Evolutionary conservation across 2,329 filamentous ascomycete species (phyloP), one percentile per base, ranked within the genome.

Genomic region (Xylaria digitata): DNA sequence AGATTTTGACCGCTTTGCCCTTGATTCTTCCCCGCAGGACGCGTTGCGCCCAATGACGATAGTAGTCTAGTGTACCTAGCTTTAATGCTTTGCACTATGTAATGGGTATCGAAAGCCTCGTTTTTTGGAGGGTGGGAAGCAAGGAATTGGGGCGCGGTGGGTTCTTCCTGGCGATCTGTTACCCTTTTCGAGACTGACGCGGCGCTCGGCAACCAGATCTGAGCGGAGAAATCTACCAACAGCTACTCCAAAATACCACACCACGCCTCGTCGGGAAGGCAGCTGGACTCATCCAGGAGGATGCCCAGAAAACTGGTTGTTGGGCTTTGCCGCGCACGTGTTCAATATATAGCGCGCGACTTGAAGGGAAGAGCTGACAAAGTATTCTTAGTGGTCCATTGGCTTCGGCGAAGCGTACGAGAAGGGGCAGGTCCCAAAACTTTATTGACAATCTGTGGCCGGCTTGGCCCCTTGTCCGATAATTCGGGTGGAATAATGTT

Each of bases 221-320:
- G 23, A 40, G 61, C 65, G 50, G 50, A 54, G 65, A 60, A 59
- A n/a, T n/a, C 43, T 54, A 50, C 58, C 63, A 62, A 63, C 55
- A 43, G 45, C 45, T 65, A 46, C 65, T 53, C 61, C 65, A 64
- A 67, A 62, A 55, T 56, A 57, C 63, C 43, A 52, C 57, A 26
- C 23, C 52, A 61, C 19, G 40, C 52, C 34, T 37, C n/a, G 30
- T 21, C 30, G 48, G 48, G 55, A 46, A 56, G 56, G 19, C 43
- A 49, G 45, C 54, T 61, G 50, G 40, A 17, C 23, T 43, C 45
- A 34, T 26, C 26, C 23, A 50, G 50, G 59, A 45, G 23, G 50
- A 37, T 34, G 55, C 26, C 55, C 46, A 53, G 42, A 21, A 56
- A 32, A 23, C 34, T 49, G 48, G 50, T 63, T 55, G 54, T 59